Evolutionary conservation across 139 green algal species (phyloP).

Genomic region (Prasinococcaceae sp.): DNA sequence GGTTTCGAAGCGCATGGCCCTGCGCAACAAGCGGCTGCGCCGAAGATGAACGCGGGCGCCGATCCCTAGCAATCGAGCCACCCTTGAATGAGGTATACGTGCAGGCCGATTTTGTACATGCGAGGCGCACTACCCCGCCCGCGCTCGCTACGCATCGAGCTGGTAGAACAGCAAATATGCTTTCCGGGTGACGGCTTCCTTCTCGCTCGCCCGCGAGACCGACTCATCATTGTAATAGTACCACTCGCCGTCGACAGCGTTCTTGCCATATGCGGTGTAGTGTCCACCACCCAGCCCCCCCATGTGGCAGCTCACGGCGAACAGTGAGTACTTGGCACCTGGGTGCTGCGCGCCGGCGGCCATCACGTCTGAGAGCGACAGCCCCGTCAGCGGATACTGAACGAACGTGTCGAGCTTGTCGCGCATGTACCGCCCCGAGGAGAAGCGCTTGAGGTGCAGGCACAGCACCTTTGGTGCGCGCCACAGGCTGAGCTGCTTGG

Average conservation of each 20-base stretch:
- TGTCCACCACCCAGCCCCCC: conserved; percentile 81
- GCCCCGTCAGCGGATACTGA: conserved; percentile 43
- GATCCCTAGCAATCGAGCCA: no score
- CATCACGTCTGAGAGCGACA: background rate
- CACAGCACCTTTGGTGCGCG: conserved; percentile 75
- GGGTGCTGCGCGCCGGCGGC: background rate
- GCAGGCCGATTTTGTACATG: no score
- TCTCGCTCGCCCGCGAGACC: conserved; percentile 14
- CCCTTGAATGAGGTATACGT: no score
- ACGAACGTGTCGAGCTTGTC: conserved; percentile 74
- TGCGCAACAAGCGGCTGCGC: no score
- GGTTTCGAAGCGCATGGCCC: no score
- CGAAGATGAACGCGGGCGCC: no score
- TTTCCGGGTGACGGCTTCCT: conserved; percentile 28
- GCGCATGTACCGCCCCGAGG: conserved; percentile 41
- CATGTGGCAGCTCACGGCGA: conserved; percentile 83
- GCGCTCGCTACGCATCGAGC: no score
- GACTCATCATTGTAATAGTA: conserved; percentile 75
- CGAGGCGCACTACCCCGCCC: no score
- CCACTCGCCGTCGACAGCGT: conserved; percentile 39
- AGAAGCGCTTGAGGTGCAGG: conserved; percentile 93
- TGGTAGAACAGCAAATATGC: conserved; percentile 94
- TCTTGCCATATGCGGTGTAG: conserved; percentile 77
- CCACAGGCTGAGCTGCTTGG: conserved; percentile 90
- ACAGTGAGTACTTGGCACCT: conserved; percentile 69